Evolutionary conservation across 306 rosid species (phyloP).

Genomic region (Ormosia semicastrata): DNA sequence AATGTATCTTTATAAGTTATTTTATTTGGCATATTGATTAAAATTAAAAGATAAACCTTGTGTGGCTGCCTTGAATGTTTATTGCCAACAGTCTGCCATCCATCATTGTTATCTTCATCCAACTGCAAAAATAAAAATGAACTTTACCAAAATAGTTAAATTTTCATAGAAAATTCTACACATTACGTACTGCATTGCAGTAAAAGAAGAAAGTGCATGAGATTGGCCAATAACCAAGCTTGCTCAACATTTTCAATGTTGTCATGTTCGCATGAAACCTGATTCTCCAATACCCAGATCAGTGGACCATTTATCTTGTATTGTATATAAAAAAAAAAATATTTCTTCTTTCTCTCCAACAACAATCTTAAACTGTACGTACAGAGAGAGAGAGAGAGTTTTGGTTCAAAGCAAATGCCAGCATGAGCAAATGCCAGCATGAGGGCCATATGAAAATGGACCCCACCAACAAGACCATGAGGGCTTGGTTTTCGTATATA

Average conservation of each 20-base stretch:
- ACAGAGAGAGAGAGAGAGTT: background rate
- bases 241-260: constrained; percentile 22
- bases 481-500: background rate
- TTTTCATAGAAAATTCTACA: background rate
- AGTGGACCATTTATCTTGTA: background rate
- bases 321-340: background rate
- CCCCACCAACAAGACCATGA: background rate
- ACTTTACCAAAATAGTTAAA: background rate
- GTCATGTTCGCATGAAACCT: background rate
- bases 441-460: background rate
- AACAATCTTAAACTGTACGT: background rate
- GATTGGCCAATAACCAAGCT: constrained; percentile 32
- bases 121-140: constrained; percentile 39
- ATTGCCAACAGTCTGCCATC: constrained; percentile 82
- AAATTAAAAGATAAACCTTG: constrained; percentile 59
- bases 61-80: constrained; percentile 57
- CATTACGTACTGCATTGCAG: background rate
- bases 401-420: background rate
- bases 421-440: background rate
- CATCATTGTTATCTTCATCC: constrained; percentile 48
- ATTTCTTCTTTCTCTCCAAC: background rate
- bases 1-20: constrained; percentile 7
- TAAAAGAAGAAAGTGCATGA: constrained; percentile 23
- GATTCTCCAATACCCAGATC: constrained; percentile 2
- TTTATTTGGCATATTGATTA: background rate